Conservation (phyloP, 2,329 filamentous ascomycete species). For the Fusarium longipes region DNA sequence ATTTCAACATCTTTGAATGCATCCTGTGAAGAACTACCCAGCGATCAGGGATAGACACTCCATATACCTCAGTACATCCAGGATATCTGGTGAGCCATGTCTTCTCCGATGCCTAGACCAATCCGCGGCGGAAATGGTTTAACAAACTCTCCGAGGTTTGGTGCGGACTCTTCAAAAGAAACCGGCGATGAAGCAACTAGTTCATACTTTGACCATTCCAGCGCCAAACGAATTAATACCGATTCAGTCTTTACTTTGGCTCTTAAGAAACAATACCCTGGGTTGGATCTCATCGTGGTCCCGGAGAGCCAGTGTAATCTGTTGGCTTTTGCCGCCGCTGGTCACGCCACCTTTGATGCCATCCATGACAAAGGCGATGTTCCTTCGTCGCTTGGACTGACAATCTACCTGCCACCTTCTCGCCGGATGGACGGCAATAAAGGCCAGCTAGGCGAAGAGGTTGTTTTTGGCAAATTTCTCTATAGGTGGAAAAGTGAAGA, state of each 20-base stretch:
- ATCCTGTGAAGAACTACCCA: no score
- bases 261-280: not conserved
- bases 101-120: not conserved
- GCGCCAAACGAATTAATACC: not conserved
- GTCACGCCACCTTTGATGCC: not conserved
- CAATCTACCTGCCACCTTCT: not conserved
- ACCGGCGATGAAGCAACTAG: not conserved
- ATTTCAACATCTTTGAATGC: no score
- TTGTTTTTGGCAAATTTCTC: constrained; percentile 7
- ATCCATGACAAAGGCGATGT: not conserved
- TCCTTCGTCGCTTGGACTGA: not conserved
- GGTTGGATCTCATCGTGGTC: not conserved
- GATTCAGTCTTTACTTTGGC: not conserved
- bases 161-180: not conserved
- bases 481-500: constrained; percentile 1
- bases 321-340: not conserved
- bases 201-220: not conserved
- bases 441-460: not conserved
- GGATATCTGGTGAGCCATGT: no score
- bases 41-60: not conserved
- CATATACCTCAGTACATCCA: not conserved
- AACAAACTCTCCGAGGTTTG: not conserved
- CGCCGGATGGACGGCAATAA: constrained; percentile 4
- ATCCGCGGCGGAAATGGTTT: not conserved
- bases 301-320: not conserved